Conservation (phyloP, 129 eudicot species). For the Flaveria robusta region DNA sequence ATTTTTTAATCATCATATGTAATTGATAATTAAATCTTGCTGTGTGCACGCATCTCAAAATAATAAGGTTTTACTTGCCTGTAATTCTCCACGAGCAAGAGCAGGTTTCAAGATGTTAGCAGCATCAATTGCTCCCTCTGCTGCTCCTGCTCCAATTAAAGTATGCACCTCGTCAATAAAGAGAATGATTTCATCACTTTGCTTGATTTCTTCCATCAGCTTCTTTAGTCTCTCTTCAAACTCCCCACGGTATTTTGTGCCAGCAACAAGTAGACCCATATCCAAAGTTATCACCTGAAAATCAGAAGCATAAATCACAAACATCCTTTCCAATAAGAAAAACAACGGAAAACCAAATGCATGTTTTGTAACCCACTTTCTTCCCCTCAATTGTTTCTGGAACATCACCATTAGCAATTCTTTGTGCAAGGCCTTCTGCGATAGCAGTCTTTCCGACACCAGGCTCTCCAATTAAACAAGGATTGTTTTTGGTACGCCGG, state of each 20-base stretch:
- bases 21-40: background rate
- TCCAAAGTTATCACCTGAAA: conserved; percentile 67
- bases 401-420: conserved; percentile 88
- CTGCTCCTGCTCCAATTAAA: conserved; percentile 84
- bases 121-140: conserved; percentile 55
- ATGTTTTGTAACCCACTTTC: conserved; percentile 49
- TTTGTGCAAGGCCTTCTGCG: conserved; percentile 93
- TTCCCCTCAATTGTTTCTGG: conserved; percentile 95
- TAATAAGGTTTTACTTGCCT: conserved; percentile 48
- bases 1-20: background rate
- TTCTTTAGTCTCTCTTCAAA: conserved; percentile 90
- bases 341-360: background rate
- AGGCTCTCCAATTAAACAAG: conserved; percentile 93
- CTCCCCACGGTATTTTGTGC: conserved; percentile 93
- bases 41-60: background rate
- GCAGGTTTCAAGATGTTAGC: conserved; percentile 95
- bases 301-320: conserved; percentile 16
- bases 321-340: background rate
- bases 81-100: conserved; percentile 90
- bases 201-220: conserved; percentile 92
- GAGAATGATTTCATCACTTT: conserved; percentile 79
- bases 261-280: conserved; percentile 68
- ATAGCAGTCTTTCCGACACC: conserved; percentile 97
- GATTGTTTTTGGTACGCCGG: conserved; percentile 83
- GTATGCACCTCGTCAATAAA: conserved; percentile 96